Percentiles rank a stretch among this genome's conserved stretches.
phyloP scores from a whole-genome alignment of 1,284 basidiomycete genomes.

The Apiotrichum domesticum region DNA sequence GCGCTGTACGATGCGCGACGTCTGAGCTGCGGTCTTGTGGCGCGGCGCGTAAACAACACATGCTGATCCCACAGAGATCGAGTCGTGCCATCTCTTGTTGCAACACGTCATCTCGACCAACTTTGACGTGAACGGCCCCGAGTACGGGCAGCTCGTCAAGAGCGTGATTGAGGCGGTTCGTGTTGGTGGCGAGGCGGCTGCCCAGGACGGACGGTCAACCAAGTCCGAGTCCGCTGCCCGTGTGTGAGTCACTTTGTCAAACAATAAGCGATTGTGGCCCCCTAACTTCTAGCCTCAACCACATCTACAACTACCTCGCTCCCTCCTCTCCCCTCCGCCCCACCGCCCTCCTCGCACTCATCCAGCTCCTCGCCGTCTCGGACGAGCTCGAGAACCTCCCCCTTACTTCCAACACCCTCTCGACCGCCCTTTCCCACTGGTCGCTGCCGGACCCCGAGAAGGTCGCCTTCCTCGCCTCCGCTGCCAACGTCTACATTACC shows the following conservation, averaged over 20 bases:
- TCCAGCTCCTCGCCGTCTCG: slow-evolving; percentile 51
- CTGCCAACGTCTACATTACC: slow-evolving; percentile 59
- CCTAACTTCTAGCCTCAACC: slow-evolving; percentile 59
- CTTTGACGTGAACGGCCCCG: slow-evolving; percentile 26
- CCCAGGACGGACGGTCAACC: slow-evolving; percentile 23
- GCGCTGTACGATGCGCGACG: too few species aligned
- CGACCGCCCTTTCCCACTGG: slow-evolving; percentile 74
- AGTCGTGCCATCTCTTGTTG: slow-evolving; percentile 40
- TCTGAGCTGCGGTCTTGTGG: too few species aligned
- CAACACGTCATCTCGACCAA: slow-evolving; percentile 31
- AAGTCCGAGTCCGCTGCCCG: slow-evolving; percentile 39
- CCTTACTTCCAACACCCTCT: slow-evolving; percentile 58
- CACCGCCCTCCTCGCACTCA: slow-evolving; percentile 60
- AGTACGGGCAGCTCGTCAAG: slow-evolving; percentile 31
- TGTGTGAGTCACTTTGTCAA: slow-evolving; percentile 30
- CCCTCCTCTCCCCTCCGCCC: slow-evolving; percentile 62
- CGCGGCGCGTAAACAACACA: not conserved
- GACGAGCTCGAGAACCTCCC: slow-evolving; percentile 64
- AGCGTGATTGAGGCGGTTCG: slow-evolving; percentile 34
- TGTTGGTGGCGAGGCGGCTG: slow-evolving; percentile 34
- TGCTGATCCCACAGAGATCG: slow-evolving; percentile 29
- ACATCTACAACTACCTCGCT: slow-evolving; percentile 78
- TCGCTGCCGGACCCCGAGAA: slow-evolving; percentile 62
- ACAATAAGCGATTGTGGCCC: not conserved
- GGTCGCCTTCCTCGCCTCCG: slow-evolving; percentile 60